Evolutionary conservation across 2,329 filamentous ascomycete genomes (phyloP), one percentile per base, ranked within the genome.

Genomic region (Talaromyces sp.): DNA sequence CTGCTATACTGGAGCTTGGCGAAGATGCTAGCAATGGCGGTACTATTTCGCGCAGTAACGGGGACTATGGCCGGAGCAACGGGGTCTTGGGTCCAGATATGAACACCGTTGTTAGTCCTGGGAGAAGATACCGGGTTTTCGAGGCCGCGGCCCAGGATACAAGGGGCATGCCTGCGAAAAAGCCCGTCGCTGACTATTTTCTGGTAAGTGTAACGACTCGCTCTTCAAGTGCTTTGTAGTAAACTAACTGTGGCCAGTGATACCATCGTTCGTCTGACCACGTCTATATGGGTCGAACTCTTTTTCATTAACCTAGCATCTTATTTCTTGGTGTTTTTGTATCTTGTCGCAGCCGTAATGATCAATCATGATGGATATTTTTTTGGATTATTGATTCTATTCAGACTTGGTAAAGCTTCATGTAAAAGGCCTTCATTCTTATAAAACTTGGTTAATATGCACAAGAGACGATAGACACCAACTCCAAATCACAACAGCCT

Each of bases 101-200:
- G 61, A 52, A 77, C 71, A 70, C 80, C 33, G 73, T 78, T 32
- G 67, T 77, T 39, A 92, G 92, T 1, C 94, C 94, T 1, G 94
- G 92, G 3, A 83, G 94, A 65, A 81, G 94, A 62, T 99, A 99
- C 75, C 81, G 93, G 32, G 93, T 99, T 9, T 99, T 99, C 70
- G 92, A 97, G 67, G 94, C 94, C 0, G 94, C 94, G 49, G 92
- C 94, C 47, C 94, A 99, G 76, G 94, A 97, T 72, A 91, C 89
- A 1, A 83, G 94, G 65, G 94, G 94, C 4, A 99, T 99, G 94
- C 94, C 94, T 54, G 94, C 94, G 3, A 99, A 99, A 83, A 97
- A 97, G 75, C 94, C 94, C 3, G 91, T 96, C 48, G 91, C 91
- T 13, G 93, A 97, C 76, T 99, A 97, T 78, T 99, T 99, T 74